Conservation (phyloP, 2,329 filamentous ascomycete genomes). For the Calonectria montana region DNA sequence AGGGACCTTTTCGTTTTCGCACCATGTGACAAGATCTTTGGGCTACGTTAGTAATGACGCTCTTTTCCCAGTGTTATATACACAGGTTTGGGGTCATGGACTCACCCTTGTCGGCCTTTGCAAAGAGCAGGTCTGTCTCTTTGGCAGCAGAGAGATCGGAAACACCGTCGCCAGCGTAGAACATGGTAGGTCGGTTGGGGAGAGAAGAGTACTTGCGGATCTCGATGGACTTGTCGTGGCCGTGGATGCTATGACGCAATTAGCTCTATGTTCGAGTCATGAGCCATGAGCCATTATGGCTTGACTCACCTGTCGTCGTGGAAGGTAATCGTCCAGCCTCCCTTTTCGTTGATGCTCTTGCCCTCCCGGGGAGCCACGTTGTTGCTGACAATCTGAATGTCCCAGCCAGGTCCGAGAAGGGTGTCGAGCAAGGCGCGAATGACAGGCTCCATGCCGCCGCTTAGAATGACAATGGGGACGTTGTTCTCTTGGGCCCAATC, state of each 20-base stretch:
- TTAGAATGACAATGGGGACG: slow-evolving; percentile 91
- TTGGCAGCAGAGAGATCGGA: slow-evolving; percentile 91
- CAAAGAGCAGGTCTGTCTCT: slow-evolving; percentile 93
- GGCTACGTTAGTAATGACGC: slow-evolving; percentile 14
- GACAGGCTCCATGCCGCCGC: slow-evolving; percentile 91
- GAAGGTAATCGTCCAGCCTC: slow-evolving; percentile 89
- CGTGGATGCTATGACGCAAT: slow-evolving; percentile 72
- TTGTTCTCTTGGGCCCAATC: slow-evolving; percentile 84
- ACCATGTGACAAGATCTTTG: slow-evolving; percentile 86
- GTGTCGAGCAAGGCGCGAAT: slow-evolving; percentile 86
- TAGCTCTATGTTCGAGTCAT: not conserved
- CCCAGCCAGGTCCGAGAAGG: slow-evolving; percentile 80
- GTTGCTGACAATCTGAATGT: slow-evolving; percentile 94
- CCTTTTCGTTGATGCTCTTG: slow-evolving; percentile 81
- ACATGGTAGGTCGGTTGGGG: slow-evolving; percentile 81
- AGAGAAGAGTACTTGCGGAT: slow-evolving; percentile 87
- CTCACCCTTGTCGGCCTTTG: slow-evolving; percentile 87
- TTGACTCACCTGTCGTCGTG: slow-evolving; percentile 81
- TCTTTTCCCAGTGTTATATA: not conserved
- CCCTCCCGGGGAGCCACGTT: slow-evolving; percentile 72
- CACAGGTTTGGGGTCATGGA: slow-evolving; percentile 8
- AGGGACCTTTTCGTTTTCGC: slow-evolving; percentile 83
- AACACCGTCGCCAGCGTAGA: slow-evolving; percentile 96
- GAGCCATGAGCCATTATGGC: not conserved
- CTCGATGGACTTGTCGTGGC: slow-evolving; percentile 96